These are phyloP conservation scores for Berberis vulgaris DNA, from an alignment of 164 flowering plant species.

Conservation along the genomic window DNA sequence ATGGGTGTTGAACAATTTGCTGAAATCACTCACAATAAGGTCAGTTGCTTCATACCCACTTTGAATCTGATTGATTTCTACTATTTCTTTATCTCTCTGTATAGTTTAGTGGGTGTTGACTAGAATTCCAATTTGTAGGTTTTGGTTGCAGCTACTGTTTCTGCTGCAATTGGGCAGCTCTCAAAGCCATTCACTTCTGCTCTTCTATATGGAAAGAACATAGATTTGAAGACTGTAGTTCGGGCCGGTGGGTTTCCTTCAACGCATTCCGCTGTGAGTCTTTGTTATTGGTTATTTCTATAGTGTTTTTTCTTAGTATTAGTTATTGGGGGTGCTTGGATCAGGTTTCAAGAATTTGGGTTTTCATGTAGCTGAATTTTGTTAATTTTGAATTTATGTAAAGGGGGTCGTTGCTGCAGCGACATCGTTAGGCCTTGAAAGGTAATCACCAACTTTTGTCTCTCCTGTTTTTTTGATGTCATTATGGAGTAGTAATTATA, in stretches of 20 bases:
- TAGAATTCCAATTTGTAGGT: constrained; percentile 26
- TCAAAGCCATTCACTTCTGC: constrained; percentile 69
- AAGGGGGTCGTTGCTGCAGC: constrained; percentile 77
- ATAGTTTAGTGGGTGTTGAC: background rate
- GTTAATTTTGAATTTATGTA: background rate
- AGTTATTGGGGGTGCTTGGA: too few species aligned
- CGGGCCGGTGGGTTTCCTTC: constrained; percentile 91
- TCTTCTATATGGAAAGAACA: constrained; percentile 39
- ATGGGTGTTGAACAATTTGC: constrained; percentile 21
- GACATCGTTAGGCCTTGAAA: constrained; percentile 63
- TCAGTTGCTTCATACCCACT: background rate
- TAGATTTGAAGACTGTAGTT: constrained; percentile 38
- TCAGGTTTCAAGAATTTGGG: background rate
- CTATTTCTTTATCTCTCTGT: background rate
- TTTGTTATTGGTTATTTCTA: background rate
- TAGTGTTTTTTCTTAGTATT: background rate
- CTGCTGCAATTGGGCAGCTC: constrained; percentile 70
- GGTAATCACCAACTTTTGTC: constrained; percentile 24
- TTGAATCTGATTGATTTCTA: background rate
- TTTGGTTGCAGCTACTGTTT: constrained; percentile 51
- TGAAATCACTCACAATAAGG: constrained; percentile 41
- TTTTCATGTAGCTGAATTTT: background rate
- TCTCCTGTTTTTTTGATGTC: background rate
- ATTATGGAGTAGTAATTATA: background rate
- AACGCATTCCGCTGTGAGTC: constrained; percentile 73